Evolutionary conservation across 1,139 yeast species (phyloP).

Genomic region (Arxiozyma heterogenica): DNA sequence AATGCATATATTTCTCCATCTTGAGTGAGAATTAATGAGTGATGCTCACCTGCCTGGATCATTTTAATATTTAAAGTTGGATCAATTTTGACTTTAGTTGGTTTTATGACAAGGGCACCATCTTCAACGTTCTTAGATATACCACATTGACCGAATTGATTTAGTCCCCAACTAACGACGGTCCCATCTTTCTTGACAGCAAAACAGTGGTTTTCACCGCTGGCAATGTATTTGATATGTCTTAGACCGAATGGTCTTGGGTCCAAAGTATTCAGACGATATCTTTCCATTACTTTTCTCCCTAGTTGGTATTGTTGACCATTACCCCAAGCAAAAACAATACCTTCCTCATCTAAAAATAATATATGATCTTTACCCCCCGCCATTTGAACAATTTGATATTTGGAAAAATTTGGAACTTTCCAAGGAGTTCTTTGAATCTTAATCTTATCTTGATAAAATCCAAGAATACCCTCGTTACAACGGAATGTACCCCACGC

Average conservation of each 20-base stretch:
- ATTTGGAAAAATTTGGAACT: constrained; percentile 40
- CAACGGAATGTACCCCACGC: constrained; percentile 98
- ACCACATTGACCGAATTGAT: constrained; percentile 96
- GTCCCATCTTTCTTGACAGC: constrained; percentile 70
- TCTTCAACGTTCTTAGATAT: constrained; percentile 60
- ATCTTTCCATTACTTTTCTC: constrained; percentile 69
- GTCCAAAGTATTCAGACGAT: constrained; percentile 57
- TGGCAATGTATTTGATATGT: constrained; percentile 69
- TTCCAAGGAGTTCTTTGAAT: constrained; percentile 62
- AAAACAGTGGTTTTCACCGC: constrained; percentile 94
- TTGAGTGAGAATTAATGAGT: constrained; percentile 63
- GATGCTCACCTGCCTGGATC: constrained; percentile 92
- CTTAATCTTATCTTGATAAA: constrained; percentile 53
- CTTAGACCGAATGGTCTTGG: constrained; percentile 65
- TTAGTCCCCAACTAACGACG: constrained; percentile 87
- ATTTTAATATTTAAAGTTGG: constrained; percentile 38
- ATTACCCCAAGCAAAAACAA: constrained; percentile 95
- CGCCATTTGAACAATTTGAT: constrained; percentile 74
- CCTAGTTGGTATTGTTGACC: constrained; percentile 92
- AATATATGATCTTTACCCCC: constrained; percentile 88
- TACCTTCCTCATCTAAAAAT: constrained; percentile 75
- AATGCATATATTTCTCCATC: constrained; percentile 70
- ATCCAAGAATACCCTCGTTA: constrained; percentile 82
- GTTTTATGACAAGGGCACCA: constrained; percentile 71
- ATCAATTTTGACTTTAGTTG: constrained; percentile 56